phyloP scores from a whole-genome alignment of 192 early-diverging fungal species.

The Gorgonomyces haynaldii region DNA sequence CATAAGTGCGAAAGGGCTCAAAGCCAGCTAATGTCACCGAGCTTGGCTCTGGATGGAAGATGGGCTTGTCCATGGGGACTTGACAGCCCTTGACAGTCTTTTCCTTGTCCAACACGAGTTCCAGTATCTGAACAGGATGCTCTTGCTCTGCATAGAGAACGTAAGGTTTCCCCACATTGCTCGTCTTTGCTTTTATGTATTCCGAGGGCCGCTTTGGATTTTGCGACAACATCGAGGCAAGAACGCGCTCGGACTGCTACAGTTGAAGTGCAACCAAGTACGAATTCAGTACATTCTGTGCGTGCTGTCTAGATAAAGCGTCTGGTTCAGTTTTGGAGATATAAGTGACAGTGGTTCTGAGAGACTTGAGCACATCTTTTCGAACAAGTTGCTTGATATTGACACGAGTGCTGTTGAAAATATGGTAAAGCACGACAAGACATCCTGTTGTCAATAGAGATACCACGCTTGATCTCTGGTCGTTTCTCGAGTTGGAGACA shows the following conservation, averaged over 20 bases:
- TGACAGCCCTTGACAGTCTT: constrained; percentile 9
- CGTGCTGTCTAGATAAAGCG: too few relatives aligned
- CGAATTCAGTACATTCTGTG: too few relatives aligned
- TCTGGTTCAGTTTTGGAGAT: too few relatives aligned
- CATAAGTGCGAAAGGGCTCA: constrained; percentile 39
- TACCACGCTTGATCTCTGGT: too few relatives aligned
- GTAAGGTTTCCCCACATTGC: constrained; percentile 25
- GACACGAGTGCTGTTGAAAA: too few relatives aligned
- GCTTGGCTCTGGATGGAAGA: constrained; percentile 42
- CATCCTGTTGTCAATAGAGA: too few relatives aligned
- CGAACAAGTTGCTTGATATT: too few relatives aligned
- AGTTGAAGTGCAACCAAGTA: neutral
- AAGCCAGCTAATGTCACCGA: constrained; percentile 33
- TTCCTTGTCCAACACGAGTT: constrained; percentile 20
- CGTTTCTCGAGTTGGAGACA: too few relatives aligned
- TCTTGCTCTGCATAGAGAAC: constrained; percentile 8
- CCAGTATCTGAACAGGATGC: constrained; percentile 17
- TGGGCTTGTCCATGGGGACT: constrained; percentile 34
- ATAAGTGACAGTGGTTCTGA: too few relatives aligned
- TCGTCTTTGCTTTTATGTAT: constrained; percentile 22
- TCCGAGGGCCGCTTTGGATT: constrained; percentile 21
- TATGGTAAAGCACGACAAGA: too few relatives aligned
- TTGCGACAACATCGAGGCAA: neutral
- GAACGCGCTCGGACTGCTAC: neutral
- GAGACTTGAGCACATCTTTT: too few relatives aligned